phyloP scores from a whole-genome alignment of 2,329 filamentous ascomycete genomes.

The Trichoderma citrinoviride region DNA sequence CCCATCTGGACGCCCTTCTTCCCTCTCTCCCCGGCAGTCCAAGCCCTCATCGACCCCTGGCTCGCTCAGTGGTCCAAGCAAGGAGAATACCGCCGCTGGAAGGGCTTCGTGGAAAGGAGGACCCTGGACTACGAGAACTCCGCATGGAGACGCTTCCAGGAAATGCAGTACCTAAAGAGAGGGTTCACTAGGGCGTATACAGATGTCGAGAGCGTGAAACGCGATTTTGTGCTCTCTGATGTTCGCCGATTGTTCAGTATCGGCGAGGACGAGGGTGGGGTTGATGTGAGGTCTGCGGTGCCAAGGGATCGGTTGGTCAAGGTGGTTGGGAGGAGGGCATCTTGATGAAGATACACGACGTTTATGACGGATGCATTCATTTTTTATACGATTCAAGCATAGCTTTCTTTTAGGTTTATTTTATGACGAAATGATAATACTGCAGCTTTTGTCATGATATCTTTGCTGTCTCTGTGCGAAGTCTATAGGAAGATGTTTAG shows the following conservation, averaged over 20 bases:
- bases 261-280: neutral
- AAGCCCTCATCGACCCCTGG: conserved; percentile 25
- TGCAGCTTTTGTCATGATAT: too few species aligned
- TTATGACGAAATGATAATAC: too few species aligned
- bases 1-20: conserved; percentile 27
- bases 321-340: neutral
- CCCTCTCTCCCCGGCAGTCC: conserved; percentile 18
- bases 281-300: neutral
- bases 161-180: conserved; percentile 24
- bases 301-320: neutral
- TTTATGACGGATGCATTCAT: neutral
- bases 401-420: neutral
- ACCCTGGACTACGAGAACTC: conserved; percentile 21
- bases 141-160: conserved; percentile 22
- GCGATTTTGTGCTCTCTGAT: conserved; percentile 22
- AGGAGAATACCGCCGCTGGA: neutral
- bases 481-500: too few species aligned
- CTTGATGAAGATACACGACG: neutral
- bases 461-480: too few species aligned
- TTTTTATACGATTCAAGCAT: neutral
- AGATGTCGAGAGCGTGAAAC: conserved; percentile 23
- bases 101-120: conserved; percentile 20
- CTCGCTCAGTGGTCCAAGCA: conserved; percentile 19
- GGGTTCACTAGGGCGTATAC: conserved; percentile 23
- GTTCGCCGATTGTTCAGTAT: conserved; percentile 21